A percentile compares a stretch with the other conserved stretches of the same genome.
These are phyloP conservation scores for Onygena corvina DNA, from an alignment of 2,329 filamentous ascomycete species.

Conservation along the genomic window DNA sequence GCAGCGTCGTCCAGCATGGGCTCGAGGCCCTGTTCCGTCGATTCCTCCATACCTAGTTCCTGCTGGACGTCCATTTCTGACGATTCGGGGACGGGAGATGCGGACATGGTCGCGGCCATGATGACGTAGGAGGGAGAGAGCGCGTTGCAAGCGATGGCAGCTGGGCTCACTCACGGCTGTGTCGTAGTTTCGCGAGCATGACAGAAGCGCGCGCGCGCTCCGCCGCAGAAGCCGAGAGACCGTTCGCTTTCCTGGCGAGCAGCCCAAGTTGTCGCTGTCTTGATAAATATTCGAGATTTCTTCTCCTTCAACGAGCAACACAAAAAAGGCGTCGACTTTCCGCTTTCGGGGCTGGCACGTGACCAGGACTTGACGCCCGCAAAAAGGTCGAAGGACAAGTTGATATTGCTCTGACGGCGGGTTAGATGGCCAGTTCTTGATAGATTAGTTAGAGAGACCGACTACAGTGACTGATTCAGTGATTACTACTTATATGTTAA, in stretches of 20 bases:
- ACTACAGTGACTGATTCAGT: no score
- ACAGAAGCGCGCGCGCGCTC: not conserved
- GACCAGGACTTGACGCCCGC: not conserved
- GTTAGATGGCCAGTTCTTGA: no score
- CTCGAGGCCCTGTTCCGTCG: not conserved
- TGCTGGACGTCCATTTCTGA: not conserved
- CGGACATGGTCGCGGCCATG: not conserved
- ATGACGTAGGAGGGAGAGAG: not conserved
- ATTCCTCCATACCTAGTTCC: not conserved
- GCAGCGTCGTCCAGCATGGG: conserved; percentile 25
- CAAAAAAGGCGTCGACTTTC: not conserved
- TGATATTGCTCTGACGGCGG: no score
- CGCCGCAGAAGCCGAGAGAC: not conserved
- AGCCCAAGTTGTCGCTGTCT: no score
- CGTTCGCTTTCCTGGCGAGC: not conserved
- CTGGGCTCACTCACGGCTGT: not conserved
- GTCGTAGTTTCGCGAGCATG: not conserved
- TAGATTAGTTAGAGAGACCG: no score
- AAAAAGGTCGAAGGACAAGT: no score
- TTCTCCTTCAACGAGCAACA: not conserved
- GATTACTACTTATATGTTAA: no score
- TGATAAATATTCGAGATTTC: not conserved
- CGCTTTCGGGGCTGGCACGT: not conserved
- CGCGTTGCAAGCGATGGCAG: not conserved
- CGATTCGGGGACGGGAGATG: not conserved